phyloP scores from a whole-genome alignment of 257 asterid species.

The Ilex asprella region DNA sequence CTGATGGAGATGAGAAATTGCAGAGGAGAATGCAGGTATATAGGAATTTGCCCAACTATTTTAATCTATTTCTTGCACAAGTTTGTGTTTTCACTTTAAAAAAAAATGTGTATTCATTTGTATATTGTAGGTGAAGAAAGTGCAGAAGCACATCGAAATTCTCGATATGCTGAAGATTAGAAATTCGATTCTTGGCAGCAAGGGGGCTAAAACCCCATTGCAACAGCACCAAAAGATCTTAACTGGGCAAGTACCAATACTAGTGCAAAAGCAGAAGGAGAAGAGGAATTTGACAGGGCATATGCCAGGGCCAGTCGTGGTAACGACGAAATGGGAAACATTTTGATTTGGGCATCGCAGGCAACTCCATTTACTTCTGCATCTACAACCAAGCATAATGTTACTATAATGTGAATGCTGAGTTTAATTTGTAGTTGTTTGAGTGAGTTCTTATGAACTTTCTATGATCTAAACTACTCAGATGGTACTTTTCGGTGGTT shows the following conservation, averaged over 20 bases:
- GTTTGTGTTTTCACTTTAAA: background rate
- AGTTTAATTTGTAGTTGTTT: background rate
- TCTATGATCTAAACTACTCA: too few relatives aligned
- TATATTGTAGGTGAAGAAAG: conserved; percentile 65
- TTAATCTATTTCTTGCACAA: background rate
- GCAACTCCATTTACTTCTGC: background rate
- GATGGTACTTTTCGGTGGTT: too few relatives aligned
- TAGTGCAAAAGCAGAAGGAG: conserved; percentile 26
- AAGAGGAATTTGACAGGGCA: conserved; percentile 15
- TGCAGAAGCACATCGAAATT: conserved; percentile 73
- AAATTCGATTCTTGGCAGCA: conserved; percentile 38
- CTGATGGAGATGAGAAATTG: conserved; percentile 82
- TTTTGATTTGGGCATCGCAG: conserved; percentile 28
- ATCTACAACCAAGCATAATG: background rate
- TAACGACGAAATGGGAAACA: conserved; percentile 79
- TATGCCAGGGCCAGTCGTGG: conserved; percentile 28
- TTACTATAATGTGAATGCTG: conserved; percentile 1
- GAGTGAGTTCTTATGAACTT: background rate
- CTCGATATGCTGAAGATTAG: conserved; percentile 62
- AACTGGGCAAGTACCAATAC: conserved; percentile 22
- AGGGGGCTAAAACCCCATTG: conserved; percentile 12
- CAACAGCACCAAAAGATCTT: conserved; percentile 25
- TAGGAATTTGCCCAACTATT: background rate
- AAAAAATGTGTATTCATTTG: background rate
- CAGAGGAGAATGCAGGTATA: conserved; percentile 90